These are phyloP conservation scores for Prunus davidiana DNA, from an alignment of 306 rosid genomes.

Conservation along the genomic window DNA sequence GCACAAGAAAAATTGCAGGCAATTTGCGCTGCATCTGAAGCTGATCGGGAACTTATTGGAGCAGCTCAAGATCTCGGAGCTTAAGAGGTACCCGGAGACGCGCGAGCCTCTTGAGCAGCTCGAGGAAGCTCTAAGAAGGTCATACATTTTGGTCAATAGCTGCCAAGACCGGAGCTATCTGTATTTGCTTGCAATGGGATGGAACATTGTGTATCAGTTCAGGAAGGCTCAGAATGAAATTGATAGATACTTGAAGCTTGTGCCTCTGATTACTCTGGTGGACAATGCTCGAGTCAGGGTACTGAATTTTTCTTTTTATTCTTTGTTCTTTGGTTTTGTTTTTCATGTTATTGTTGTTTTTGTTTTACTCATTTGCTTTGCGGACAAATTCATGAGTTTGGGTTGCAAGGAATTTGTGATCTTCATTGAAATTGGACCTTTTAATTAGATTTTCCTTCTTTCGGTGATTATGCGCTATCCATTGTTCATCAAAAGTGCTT, in stretches of 20 bases:
- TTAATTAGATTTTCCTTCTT: background rate
- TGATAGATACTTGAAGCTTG: slow-evolving; percentile 79
- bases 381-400: background rate
- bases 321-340: slow-evolving; percentile 8
- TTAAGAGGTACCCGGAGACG: slow-evolving; percentile 85
- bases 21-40: slow-evolving; percentile 87
- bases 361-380: background rate
- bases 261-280: slow-evolving; percentile 91
- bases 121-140: slow-evolving; percentile 89
- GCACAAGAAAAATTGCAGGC: slow-evolving; percentile 96
- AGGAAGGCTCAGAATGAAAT: slow-evolving; percentile 96
- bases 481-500: background rate
- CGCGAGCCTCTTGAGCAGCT: slow-evolving; percentile 96
- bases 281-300: slow-evolving; percentile 98
- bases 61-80: slow-evolving; percentile 95
- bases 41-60: slow-evolving; percentile 89
- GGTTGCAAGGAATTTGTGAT: background rate
- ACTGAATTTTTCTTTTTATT: slow-evolving; percentile 20
- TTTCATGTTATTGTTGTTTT: background rate
- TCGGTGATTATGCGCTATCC: background rate
- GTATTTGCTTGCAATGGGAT: slow-evolving; percentile 93
- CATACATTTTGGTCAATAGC: slow-evolving; percentile 77
- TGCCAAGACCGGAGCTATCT: slow-evolving; percentile 92
- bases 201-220: slow-evolving; percentile 97
- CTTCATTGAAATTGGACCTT: background rate